A percentile compares a stretch with the other conserved stretches of the same genome.
Conservation (phyloP, 2,329 filamentous ascomycete species). For the Sporothrix globosa region DNA sequence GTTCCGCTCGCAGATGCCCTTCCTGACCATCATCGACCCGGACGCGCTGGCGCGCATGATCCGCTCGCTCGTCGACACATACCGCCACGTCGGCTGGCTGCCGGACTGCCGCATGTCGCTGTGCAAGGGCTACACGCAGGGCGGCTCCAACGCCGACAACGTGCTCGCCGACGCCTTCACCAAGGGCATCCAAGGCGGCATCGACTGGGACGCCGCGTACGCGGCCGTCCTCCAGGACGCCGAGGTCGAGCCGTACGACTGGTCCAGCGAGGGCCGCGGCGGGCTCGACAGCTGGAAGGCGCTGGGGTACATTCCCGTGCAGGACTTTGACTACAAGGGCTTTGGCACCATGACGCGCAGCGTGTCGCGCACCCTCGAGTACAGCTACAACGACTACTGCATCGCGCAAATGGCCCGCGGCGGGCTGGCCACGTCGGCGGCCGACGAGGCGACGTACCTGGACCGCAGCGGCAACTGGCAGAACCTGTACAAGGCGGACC, state of each 20-base stretch:
- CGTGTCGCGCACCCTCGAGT: slow-evolving; percentile 74
- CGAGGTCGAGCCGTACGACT: slow-evolving; percentile 69
- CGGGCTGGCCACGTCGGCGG: slow-evolving; percentile 51
- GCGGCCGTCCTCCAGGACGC: slow-evolving; percentile 65
- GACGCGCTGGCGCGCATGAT: slow-evolving; percentile 66
- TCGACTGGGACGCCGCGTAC: slow-evolving; percentile 70
- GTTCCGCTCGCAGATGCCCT: slow-evolving; percentile 69
- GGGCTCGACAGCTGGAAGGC: slow-evolving; percentile 72
- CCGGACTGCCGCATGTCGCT: slow-evolving; percentile 79
- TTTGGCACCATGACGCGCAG: slow-evolving; percentile 71
- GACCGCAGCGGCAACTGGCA: slow-evolving; percentile 66
- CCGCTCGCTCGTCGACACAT: slow-evolving; percentile 71
- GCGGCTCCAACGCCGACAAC: slow-evolving; percentile 73
- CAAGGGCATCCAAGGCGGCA: slow-evolving; percentile 63
- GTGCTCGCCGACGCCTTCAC: slow-evolving; percentile 68
- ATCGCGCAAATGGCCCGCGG: slow-evolving; percentile 64
- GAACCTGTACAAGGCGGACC: slow-evolving; percentile 65
- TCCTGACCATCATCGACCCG: slow-evolving; percentile 70
- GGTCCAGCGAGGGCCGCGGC: slow-evolving; percentile 71
- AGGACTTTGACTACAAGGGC: slow-evolving; percentile 68
- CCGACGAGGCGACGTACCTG: slow-evolving; percentile 63
- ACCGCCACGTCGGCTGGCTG: slow-evolving; percentile 69
- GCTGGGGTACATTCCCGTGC: slow-evolving; percentile 70
- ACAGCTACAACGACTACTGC: slow-evolving; percentile 76
- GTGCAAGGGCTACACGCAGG: slow-evolving; percentile 73